These are phyloP conservation scores for Gossypium lobatum DNA, from an alignment of 441 rosid genomes.

Conservation along the genomic window DNA sequence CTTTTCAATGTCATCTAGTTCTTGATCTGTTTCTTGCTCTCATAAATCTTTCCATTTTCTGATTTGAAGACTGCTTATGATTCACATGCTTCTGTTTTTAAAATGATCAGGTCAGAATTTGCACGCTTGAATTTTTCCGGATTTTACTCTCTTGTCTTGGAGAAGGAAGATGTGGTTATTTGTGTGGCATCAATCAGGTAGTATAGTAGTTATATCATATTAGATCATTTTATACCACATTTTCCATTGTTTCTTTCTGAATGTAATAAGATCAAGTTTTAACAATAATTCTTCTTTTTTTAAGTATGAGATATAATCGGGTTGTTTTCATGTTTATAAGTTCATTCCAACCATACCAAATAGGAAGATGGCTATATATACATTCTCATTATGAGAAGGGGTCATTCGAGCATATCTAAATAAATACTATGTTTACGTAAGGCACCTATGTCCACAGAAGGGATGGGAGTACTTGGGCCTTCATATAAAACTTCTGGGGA, in stretches of 20 bases:
- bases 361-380: no score
- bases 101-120: conserved; percentile 66
- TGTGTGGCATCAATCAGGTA: conserved; percentile 95
- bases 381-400: no score
- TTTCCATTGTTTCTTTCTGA: neutral
- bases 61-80: neutral
- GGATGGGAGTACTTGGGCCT: no score
- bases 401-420: no score
- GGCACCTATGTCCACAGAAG: no score
- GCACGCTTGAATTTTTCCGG: conserved; percentile 76
- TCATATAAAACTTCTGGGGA: no score
- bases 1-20: neutral
- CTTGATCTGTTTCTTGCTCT: neutral
- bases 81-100: conserved; percentile 6
- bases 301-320: neutral
- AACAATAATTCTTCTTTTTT: neutral
- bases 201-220: neutral
- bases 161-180: conserved; percentile 77
- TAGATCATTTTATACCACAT: neutral
- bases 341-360: no score
- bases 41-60: neutral
- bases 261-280: neutral
- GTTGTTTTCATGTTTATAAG: no score
- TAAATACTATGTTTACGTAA: no score
- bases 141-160: conserved; percentile 84